A percentile compares a stretch with the other conserved stretches of the same genome.
Evolutionary conservation across 192 early-diverging fungal species (phyloP).

Genomic region (Phlyctochytrium bullatum): DNA sequence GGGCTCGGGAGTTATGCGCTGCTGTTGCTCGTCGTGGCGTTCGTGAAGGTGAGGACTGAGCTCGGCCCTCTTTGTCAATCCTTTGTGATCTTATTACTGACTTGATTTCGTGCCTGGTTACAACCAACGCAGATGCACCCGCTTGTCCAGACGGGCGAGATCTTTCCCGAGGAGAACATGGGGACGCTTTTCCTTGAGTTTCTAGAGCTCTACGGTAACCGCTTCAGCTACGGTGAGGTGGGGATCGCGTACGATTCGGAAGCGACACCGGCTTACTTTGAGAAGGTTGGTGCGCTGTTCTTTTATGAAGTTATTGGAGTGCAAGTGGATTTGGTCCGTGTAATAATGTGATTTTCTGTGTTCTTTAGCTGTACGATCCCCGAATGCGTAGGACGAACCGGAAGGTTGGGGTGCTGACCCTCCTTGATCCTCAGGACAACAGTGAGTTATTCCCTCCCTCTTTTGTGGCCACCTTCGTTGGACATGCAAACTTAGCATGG

Average conservation of each 20-base stretch:
- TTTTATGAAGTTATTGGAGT: no score
- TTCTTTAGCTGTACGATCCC: no score
- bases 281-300: slow-evolving; percentile 3
- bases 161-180: slow-evolving; percentile 69
- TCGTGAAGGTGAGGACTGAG: slow-evolving; percentile 62
- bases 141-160: slow-evolving; percentile 56
- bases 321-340: no score
- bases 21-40: slow-evolving; percentile 71
- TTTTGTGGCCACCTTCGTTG: not conserved
- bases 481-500: not conserved
- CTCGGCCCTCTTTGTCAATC: not conserved
- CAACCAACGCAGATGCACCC: slow-evolving; percentile 92
- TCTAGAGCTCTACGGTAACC: slow-evolving; percentile 84
- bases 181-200: slow-evolving; percentile 90
- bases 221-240: slow-evolving; percentile 68
- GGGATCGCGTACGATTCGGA: slow-evolving; percentile 44
- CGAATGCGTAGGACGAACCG: no score
- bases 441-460: no score
- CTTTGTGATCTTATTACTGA: slow-evolving; percentile 10
- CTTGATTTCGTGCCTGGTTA: slow-evolving; percentile 11
- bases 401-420: no score
- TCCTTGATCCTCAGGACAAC: not conserved
- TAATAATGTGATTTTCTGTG: no score
- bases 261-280: slow-evolving; percentile 13
- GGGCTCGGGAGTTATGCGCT: slow-evolving; percentile 86